Base-by-base conservation (phyloP, 305 asterid species). In the Coffea humblotiana region DNA sequence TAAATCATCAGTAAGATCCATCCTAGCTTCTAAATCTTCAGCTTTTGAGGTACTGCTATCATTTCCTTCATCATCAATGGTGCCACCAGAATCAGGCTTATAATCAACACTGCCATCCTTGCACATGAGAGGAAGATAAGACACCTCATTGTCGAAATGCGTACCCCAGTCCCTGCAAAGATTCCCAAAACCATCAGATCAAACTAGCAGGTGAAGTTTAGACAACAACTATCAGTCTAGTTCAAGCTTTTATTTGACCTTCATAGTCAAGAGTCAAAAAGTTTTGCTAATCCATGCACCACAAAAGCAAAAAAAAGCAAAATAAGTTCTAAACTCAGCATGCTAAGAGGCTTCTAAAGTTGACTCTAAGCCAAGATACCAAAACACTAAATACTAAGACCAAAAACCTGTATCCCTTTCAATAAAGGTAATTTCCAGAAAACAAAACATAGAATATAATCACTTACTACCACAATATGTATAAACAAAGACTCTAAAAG, bases 1-100 rank as follows among this genome's bases (percentile, higher is more conserved):
- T 82, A 95, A 91, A 88, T 95, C 99, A 81, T 92, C 98, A 14
- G 97, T 92, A 83, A 95, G 97, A 91, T 95, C 98, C 97, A 95
- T 93, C 77, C 93, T 90, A 79, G 91, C 88, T 76, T 88, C 97
- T 9, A 79, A 82, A 86, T 89, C 93, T 77, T 89, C 98, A 77
- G 65, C 74, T 52, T 80, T 76, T 61, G 82, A 65, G 74, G 83
- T 68, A 63, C 78, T 89, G 77, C 37, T 47, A 83, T 84, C 85
- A 18, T 49, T 83, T 74, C 80, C 84, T 80, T 88, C 87, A 75
- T 83, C 80, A 78, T 82, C 89, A 64, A 45, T 76, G 4, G 79
- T 79, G 74, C 83, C 74, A 67, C 80, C 76, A 74, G 87, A 78
- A 83, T 80, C 84, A 64, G 87, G 84, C 75, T 83, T 74, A 77